A percentile compares a stretch with the other conserved stretches of the same genome.
These are phyloP conservation scores for Stagonosporopsis vannaccii DNA, from an alignment of 2,329 filamentous ascomycete species.

Conservation along the genomic window DNA sequence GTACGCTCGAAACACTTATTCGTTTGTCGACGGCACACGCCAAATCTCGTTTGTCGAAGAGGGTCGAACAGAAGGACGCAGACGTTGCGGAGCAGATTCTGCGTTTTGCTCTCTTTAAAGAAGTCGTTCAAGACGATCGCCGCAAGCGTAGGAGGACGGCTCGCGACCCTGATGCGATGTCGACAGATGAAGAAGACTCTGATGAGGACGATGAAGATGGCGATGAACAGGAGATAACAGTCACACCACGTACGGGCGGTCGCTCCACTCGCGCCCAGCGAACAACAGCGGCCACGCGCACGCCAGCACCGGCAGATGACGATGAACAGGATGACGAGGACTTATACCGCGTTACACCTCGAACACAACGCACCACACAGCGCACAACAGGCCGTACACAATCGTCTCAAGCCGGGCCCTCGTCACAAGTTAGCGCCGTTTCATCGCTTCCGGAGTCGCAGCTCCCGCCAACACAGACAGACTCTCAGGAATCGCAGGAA, in stretches of 20 bases:
- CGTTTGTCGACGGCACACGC: conserved; percentile 96
- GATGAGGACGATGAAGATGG: conserved; percentile 68
- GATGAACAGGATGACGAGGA: conserved; percentile 63
- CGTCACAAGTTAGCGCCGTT: conserved; percentile 73
- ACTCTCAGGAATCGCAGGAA: conserved; percentile 51
- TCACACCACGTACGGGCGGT: conserved; percentile 49
- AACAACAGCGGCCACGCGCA: conserved; percentile 33
- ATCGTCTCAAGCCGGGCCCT: conserved; percentile 47
- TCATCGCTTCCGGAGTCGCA: conserved; percentile 83
- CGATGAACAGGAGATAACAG: conserved; percentile 48
- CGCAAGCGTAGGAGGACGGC: conserved; percentile 83
- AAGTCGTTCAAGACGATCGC: conserved; percentile 80
- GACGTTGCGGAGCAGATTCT: conserved; percentile 87
- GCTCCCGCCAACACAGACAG: conserved; percentile 62
- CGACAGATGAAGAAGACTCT: conserved; percentile 65
- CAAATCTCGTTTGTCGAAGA: conserved; percentile 85
- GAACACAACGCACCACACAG: conserved; percentile 56
- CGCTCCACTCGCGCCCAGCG: conserved; percentile 45
- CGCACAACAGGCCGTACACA: conserved; percentile 47
- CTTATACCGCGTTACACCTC: conserved; percentile 61
- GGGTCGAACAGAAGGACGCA: conserved; percentile 90
- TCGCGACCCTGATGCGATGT: conserved; percentile 62
- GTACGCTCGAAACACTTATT: conserved; percentile 97
- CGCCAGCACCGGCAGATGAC: conserved; percentile 45
- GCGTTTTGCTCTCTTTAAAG: conserved; percentile 95